A percentile compares a stretch with the other conserved stretches of the same genome.
These are phyloP conservation scores for Talaromyces sp. DNA, from an alignment of 2,329 filamentous ascomycete species.

Conservation along the genomic window DNA sequence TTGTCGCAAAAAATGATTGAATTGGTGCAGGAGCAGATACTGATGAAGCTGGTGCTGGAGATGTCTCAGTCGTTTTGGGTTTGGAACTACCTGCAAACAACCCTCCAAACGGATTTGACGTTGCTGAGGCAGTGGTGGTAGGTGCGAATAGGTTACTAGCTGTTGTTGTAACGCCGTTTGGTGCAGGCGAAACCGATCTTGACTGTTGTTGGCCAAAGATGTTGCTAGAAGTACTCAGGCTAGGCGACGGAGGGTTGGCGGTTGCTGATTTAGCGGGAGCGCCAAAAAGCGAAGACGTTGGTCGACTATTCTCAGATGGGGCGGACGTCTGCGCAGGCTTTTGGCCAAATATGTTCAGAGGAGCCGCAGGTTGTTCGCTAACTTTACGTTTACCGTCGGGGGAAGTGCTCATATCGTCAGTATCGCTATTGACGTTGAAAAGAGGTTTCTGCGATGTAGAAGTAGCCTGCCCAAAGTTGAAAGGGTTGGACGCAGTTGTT, in stretches of 20 bases:
- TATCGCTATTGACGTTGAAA: conserved; percentile 6
- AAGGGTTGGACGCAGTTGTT: conserved; percentile 1
- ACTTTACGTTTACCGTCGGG: conserved; percentile 16
- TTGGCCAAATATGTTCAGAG: conserved; percentile 7
- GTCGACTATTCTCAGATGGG: background rate
- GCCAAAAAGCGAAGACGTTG: conserved; percentile 7
- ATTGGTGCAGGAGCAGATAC: background rate
- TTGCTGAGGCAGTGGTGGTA: background rate
- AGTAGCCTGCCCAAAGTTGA: conserved; percentile 12
- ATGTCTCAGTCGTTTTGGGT: background rate
- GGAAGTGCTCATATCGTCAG: conserved; percentile 18
- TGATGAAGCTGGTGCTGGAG: background rate
- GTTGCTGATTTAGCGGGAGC: background rate
- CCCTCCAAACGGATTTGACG: conserved; percentile 6
- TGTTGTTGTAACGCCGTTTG: conserved; percentile 10
- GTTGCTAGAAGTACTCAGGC: background rate
- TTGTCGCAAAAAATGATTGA: background rate
- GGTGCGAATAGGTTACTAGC: conserved; percentile 15
- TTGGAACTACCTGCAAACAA: background rate
- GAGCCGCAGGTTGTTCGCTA: conserved; percentile 7
- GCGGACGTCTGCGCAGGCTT: conserved; percentile 2
- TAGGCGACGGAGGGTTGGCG: conserved; percentile 6
- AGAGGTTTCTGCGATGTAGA: conserved; percentile 8
- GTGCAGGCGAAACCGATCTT: conserved; percentile 5
- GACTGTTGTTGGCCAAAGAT: conserved; percentile 8